Evolutionary conservation across 2,329 filamentous ascomycete genomes (phyloP).

Genomic region (Sporothrix inflata): DNA sequence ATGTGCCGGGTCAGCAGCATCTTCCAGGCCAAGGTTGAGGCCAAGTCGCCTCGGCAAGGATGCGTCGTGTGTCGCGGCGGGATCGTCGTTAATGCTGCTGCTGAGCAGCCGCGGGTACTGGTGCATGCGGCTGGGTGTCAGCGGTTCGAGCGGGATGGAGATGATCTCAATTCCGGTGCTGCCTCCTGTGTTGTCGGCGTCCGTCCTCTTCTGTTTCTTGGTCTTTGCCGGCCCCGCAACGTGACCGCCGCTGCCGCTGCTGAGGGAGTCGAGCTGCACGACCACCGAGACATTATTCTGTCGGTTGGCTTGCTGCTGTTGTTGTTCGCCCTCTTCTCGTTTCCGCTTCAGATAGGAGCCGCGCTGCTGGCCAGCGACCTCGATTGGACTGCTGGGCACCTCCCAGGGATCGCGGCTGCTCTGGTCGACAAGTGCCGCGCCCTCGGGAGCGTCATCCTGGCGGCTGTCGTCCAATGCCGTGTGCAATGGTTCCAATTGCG

Average conservation of each 20-base stretch:
- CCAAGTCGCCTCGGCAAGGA: conserved; percentile 27
- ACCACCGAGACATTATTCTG: not conserved
- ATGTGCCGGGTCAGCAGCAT: too few species aligned
- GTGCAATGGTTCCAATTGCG: not conserved
- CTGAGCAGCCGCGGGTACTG: conserved; percentile 41
- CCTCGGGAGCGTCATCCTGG: conserved; percentile 5
- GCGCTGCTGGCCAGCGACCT: conserved; percentile 4
- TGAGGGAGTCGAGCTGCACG: not conserved
- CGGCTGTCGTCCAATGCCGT: not conserved
- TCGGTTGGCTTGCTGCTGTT: not conserved
- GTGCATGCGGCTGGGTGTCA: conserved; percentile 46
- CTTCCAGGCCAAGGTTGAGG: too few species aligned
- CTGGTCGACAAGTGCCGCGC: not conserved
- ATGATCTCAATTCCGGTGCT: conserved; percentile 25
- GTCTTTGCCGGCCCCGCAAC: not conserved
- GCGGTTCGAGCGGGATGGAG: conserved; percentile 41
- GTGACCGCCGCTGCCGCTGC: not conserved
- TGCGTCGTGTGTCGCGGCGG: not conserved
- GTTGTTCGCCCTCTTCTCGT: conserved; percentile 2
- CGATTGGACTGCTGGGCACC: conserved; percentile 48
- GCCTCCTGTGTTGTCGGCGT: conserved; percentile 25
- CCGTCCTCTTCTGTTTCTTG: conserved; percentile 25
- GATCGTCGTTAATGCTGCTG: conserved; percentile 26
- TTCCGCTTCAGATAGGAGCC: conserved; percentile 34
- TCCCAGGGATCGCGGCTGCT: conserved; percentile 46